Evolutionary conservation across 352 stramenopile species (phyloP).

Genomic region (Lagenidium giganteum): DNA sequence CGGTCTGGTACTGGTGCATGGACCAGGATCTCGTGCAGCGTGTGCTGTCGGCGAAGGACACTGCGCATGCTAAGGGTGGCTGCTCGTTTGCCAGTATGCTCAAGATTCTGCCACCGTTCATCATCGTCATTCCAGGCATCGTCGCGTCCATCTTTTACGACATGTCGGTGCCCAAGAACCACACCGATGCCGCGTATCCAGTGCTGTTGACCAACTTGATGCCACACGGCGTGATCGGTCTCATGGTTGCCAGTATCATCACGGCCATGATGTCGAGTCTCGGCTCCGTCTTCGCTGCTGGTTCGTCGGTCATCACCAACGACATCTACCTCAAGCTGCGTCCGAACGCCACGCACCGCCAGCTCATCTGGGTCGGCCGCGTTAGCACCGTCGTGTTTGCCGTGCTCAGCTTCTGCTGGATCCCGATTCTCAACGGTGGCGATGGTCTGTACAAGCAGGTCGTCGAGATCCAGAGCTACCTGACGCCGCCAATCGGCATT

Average conservation of each 20-base stretch:
- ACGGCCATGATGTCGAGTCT: conserved; percentile 70
- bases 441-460: conserved; percentile 57
- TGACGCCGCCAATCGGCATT: conserved; percentile 56
- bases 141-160: conserved; percentile 58
- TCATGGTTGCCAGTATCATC: conserved; percentile 71
- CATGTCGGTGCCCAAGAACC: conserved; percentile 39
- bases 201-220: conserved; percentile 64
- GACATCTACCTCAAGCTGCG: conserved; percentile 54
- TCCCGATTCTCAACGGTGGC: conserved; percentile 53
- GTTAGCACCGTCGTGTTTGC: conserved; percentile 42
- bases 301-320: conserved; percentile 58
- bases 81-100: conserved; percentile 49
- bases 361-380: conserved; percentile 56
- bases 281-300: conserved; percentile 54
- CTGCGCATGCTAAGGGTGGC: conserved; percentile 48
- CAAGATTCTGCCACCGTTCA: conserved; percentile 59
- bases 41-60: conserved; percentile 64
- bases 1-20: conserved; percentile 75
- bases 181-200: conserved; percentile 58
- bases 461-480: conserved; percentile 59
- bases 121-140: conserved; percentile 66
- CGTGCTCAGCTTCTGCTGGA: conserved; percentile 55
- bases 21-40: conserved; percentile 67
- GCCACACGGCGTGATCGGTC: conserved; percentile 49
- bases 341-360: conserved; percentile 43